A percentile compares a stretch with the other conserved stretches of the same genome.
phyloP scores from a whole-genome alignment of 345 rosid genomes.

The Lagerstroemia speciosa region DNA sequence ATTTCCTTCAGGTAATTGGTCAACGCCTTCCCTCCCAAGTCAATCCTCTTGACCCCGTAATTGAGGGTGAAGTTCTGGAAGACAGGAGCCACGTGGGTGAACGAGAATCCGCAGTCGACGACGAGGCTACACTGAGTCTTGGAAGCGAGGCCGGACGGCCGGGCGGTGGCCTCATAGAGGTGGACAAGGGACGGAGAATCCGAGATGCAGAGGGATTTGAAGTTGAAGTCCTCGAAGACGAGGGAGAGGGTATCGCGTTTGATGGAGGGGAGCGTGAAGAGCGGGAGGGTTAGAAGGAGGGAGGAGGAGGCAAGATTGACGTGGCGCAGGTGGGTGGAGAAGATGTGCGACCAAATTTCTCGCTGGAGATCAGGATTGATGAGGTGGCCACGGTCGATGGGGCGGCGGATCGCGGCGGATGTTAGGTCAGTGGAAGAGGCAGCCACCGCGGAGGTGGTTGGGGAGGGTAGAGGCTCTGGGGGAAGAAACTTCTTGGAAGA shows the following conservation, averaged over 20 bases:
- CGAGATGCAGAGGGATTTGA: slow-evolving; percentile 54
- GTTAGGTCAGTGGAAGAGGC: slow-evolving; percentile 57
- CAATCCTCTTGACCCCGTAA: slow-evolving; percentile 69
- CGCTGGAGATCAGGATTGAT: slow-evolving; percentile 81
- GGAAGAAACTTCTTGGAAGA: slow-evolving; percentile 66
- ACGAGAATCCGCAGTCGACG: slow-evolving; percentile 87
- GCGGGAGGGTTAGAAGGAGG: slow-evolving; percentile 76
- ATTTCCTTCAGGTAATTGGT: slow-evolving; percentile 86
- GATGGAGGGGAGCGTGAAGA: slow-evolving; percentile 59
- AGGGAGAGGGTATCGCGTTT: slow-evolving; percentile 81
- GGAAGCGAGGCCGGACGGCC: slow-evolving; percentile 47
- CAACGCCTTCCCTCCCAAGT: slow-evolving; percentile 87
- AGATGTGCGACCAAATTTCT: slow-evolving; percentile 81
- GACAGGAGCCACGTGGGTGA: slow-evolving; percentile 78
- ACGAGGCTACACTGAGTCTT: slow-evolving; percentile 69
- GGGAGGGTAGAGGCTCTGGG: slow-evolving; percentile 22
- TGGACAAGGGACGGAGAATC: slow-evolving; percentile 70
- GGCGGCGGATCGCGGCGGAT: slow-evolving; percentile 88
- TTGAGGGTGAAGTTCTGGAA: slow-evolving; percentile 63
- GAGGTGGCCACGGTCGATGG: slow-evolving; percentile 90
- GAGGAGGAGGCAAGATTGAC: slow-evolving; percentile 40
- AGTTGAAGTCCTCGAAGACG: slow-evolving; percentile 85
- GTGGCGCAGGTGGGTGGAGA: slow-evolving; percentile 53
- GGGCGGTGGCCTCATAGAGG: slow-evolving; percentile 68
- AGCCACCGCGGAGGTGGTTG: slow-evolving; percentile 25